Evolutionary conservation across 2,329 filamentous ascomycete genomes (phyloP).

Genomic region (Fusarium nygamai): DNA sequence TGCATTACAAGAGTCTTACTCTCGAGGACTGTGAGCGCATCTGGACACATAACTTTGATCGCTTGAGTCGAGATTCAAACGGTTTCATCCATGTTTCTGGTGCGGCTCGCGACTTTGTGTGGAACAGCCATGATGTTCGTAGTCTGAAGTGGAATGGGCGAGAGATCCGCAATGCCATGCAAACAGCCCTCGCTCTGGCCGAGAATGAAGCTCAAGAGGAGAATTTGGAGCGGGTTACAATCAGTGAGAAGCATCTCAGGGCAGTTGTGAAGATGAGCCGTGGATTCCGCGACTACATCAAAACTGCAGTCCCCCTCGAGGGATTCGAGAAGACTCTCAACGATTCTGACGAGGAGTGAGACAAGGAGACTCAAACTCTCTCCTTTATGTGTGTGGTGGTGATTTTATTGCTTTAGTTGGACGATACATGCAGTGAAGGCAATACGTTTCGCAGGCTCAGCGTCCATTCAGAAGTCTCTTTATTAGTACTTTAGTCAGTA

Average conservation of each 20-base stretch:
- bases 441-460: neutral
- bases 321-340: constrained; percentile 33
- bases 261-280: constrained; percentile 51
- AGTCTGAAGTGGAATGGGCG: constrained; percentile 55
- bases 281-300: constrained; percentile 48
- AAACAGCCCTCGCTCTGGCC: constrained; percentile 57
- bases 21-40: constrained; percentile 56
- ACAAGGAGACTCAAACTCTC: neutral
- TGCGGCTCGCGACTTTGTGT: constrained; percentile 54
- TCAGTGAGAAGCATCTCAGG: constrained; percentile 47
- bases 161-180: constrained; percentile 56
- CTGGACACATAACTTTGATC: constrained; percentile 58
- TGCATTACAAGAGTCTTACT: constrained; percentile 56
- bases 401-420: neutral
- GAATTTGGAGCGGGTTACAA: constrained; percentile 43
- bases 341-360: constrained; percentile 30
- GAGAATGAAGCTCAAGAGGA: constrained; percentile 54
- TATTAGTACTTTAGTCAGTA: neutral
- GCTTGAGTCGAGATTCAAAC: constrained; percentile 53
- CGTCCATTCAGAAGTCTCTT: neutral
- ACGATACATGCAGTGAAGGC: neutral
- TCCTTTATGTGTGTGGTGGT: too few species aligned
- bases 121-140: constrained; percentile 49
- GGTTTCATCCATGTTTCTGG: constrained; percentile 50
- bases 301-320: constrained; percentile 32